Evolutionary conservation across 371 early-diverging fungal genomes (phyloP).

Genomic region (Mucor plumbeus): DNA sequence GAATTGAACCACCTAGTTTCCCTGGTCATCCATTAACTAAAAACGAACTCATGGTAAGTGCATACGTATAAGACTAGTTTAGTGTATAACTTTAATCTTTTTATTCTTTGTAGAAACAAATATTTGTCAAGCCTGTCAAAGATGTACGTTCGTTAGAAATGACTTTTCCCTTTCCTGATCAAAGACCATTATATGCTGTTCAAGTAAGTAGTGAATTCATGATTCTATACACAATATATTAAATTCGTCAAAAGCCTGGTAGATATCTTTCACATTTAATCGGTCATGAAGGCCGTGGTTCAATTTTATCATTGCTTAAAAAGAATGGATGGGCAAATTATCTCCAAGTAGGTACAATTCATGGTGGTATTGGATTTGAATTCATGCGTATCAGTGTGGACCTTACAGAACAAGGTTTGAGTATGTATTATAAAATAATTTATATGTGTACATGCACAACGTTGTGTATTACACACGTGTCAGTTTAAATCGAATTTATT

Average conservation of each 20-base stretch:
- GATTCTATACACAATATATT: no score
- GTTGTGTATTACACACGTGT: slow-evolving; percentile 18
- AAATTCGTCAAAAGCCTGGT: slow-evolving; percentile 55
- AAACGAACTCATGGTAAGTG: slow-evolving; percentile 69
- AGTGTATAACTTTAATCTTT: neutral
- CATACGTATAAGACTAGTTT: neutral
- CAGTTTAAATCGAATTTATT: neutral
- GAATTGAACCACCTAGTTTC: slow-evolving; percentile 72
- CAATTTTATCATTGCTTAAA: slow-evolving; percentile 85
- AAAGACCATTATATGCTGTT: slow-evolving; percentile 57
- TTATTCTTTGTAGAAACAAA: slow-evolving; percentile 57
- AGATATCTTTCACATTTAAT: slow-evolving; percentile 78
- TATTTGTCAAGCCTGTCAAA: slow-evolving; percentile 84
- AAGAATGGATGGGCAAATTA: slow-evolving; percentile 87
- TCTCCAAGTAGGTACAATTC: slow-evolving; percentile 70
- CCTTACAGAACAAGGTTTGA: slow-evolving; percentile 84
- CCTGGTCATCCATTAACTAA: slow-evolving; percentile 76
- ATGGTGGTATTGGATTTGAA: slow-evolving; percentile 75
- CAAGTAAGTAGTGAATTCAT: slow-evolving; percentile 42
- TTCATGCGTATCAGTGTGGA: slow-evolving; percentile 83
- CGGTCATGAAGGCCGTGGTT: slow-evolving; percentile 88
- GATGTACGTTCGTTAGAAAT: slow-evolving; percentile 79
- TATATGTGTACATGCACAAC: no score
- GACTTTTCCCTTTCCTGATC: slow-evolving; percentile 89
- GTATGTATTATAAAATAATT: slow-evolving; percentile 37